phyloP scores from a whole-genome alignment of 306 rosid genomes.

The Rosa rugosa region DNA sequence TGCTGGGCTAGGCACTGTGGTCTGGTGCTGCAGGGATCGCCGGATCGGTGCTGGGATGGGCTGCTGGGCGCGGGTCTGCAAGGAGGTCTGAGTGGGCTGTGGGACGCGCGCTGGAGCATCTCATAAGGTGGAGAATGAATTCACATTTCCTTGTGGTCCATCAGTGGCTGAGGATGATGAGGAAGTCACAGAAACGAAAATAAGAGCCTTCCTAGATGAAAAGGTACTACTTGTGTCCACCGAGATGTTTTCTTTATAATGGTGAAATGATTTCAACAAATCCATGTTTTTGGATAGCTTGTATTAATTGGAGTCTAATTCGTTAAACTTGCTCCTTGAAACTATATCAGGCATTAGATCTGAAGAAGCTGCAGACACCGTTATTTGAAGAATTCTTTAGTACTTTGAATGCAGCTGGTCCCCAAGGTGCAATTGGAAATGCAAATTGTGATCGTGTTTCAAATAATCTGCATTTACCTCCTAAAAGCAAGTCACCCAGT shows the following conservation, averaged over 20 bases:
- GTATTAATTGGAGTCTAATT: background rate
- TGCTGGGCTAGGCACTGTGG: too few relatives aligned
- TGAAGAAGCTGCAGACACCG: conserved; percentile 84
- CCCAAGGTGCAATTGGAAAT: conserved; percentile 38
- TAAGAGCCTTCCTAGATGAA: conserved; percentile 80
- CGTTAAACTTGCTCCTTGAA: conserved; percentile 25
- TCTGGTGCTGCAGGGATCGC: too few relatives aligned
- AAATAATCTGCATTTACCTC: conserved; percentile 43
- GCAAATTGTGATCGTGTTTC: conserved; percentile 43
- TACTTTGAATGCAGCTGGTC: conserved; percentile 53
- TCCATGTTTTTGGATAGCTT: background rate
- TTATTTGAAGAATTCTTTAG: conserved; percentile 76
- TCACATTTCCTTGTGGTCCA: conserved; percentile 61
- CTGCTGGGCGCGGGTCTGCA: too few relatives aligned
- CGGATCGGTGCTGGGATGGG: too few relatives aligned
- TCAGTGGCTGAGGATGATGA: conserved; percentile 71
- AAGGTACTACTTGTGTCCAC: conserved; percentile 50
- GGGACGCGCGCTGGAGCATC: conserved; percentile 36
- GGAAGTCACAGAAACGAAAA: conserved; percentile 83
- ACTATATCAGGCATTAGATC: conserved; percentile 64
- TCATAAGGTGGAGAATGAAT: conserved; percentile 40
- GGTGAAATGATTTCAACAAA: conserved; percentile 3
- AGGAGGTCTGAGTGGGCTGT: too few relatives aligned
- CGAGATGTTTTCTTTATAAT: conserved; percentile 7
- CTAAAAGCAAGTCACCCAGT: conserved; percentile 64